A percentile compares a stretch with the other conserved stretches of the same genome.
Conservation (phyloP, 2,329 filamentous ascomycete species). For the Clonostachys chloroleuca region DNA sequence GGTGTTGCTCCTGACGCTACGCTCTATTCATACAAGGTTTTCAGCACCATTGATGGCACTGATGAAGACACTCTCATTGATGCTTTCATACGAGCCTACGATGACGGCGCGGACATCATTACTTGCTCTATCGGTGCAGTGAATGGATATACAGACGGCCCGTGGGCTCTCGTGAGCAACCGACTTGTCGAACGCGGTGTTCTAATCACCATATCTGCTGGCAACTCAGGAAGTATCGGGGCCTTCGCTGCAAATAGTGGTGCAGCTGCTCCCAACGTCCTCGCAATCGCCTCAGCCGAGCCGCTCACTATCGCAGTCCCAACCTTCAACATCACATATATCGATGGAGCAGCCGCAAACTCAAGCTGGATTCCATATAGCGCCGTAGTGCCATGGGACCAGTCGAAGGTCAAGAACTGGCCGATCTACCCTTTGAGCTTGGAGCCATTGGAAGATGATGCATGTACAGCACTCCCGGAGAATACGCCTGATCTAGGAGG, state of each 20-base stretch:
- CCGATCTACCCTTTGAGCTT: conserved; percentile 16
- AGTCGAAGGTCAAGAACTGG: conserved; percentile 25
- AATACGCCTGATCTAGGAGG: conserved; percentile 11
- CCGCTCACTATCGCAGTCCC: conserved; percentile 18
- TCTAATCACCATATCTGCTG: conserved; percentile 34
- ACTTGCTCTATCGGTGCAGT: conserved; percentile 19
- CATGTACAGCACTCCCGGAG: conserved; percentile 14
- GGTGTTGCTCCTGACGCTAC: conserved; percentile 20
- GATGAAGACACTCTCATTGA: conserved; percentile 23
- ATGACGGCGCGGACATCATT: conserved; percentile 21
- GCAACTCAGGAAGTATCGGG: conserved; percentile 35
- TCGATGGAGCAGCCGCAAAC: conserved; percentile 12
- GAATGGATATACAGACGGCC: conserved; percentile 19
- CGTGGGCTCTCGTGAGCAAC: conserved; percentile 20
- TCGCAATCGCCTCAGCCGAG: conserved; percentile 37
- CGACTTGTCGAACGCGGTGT: conserved; percentile 28
- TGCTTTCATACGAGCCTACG: conserved; percentile 24
- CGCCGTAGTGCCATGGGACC: conserved; percentile 23
- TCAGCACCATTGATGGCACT: conserved; percentile 9
- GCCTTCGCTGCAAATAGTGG: conserved; percentile 31
- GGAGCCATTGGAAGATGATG: conserved; percentile 15
- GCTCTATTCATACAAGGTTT: conserved; percentile 19
- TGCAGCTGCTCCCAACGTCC: conserved; percentile 31
- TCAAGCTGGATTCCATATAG: conserved; percentile 20
- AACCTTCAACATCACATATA: conserved; percentile 21